Evolutionary conservation across 305 asterid species (phyloP), one percentile per base, ranked within the genome.

Genomic region (Petunia hybrid): DNA sequence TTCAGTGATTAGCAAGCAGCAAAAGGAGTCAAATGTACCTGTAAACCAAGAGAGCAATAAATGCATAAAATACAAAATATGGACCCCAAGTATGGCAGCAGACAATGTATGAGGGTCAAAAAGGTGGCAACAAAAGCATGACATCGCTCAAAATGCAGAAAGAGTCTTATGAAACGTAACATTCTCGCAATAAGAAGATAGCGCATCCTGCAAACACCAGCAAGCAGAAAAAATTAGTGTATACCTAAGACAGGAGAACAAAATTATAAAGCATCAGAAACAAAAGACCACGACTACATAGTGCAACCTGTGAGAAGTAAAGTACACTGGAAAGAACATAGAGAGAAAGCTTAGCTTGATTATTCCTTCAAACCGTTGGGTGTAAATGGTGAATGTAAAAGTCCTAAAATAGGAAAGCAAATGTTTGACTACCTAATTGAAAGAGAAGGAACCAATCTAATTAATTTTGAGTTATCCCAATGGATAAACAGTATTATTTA

Each of bases 111-210:
- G 83, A 94, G 92, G 85, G 96, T 87, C 84, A 95, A 91, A 87
- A 95, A 95, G 35, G 99, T 95, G 41, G 98, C 94, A 80, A 95
- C 92, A 81, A 95, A 95, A 70, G 96, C 98, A 64, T 97, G 98
- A 80, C 90, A 95, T 56, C 88, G 94, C 79, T 77, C 82, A 80
- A 95, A 93, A 81, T 89, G 97, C 97, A 92, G 87, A 90, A 92
- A 89, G 79, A 95, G 94, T 93, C 97, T 91, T 78, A 95, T 91
- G 88, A 95, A 82, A 80, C 99, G 87, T 55, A 95, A 76, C 99
- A 95, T 85, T 91, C 99, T 92, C 82, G 95, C 97, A 85, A 95
- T 91, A 62, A 95, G 95, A 86, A 95, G 99, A 83, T 95, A 94
- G 35, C 99, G 97, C 80, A 95, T 95, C 98, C 98, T 95, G 94